These are phyloP conservation scores for Calonectria montana DNA, from an alignment of 2,329 filamentous ascomycete species.

Conservation along the genomic window DNA sequence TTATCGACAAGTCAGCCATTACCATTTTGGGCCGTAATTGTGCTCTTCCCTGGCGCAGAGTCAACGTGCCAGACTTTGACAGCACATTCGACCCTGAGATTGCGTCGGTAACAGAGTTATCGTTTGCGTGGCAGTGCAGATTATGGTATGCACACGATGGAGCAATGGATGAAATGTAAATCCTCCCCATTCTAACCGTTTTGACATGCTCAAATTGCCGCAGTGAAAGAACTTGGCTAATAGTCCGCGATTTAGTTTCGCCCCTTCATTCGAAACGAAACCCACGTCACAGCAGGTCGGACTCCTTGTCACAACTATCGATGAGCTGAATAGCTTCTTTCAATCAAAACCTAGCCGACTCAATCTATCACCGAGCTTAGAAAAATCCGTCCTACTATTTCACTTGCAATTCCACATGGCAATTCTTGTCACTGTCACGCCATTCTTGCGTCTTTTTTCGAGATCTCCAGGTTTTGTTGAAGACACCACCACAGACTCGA, in stretches of 20 bases:
- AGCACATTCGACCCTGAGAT: neutral
- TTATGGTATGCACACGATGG: neutral
- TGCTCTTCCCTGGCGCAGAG: neutral
- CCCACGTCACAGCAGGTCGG: neutral
- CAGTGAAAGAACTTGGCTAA: neutral
- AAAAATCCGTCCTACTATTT: neutral
- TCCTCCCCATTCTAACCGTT: neutral
- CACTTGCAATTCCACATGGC: conserved; percentile 1
- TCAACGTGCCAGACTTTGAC: neutral
- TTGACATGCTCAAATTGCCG: neutral
- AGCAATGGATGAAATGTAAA: neutral
- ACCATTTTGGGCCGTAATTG: neutral
- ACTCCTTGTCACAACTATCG: neutral
- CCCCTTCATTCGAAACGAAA: neutral
- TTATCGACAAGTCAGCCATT: neutral
- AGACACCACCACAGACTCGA: neutral
- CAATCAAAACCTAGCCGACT: neutral
- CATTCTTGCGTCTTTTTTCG: neutral
- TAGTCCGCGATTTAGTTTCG: neutral
- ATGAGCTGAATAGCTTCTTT: neutral
- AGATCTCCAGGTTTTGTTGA: neutral
- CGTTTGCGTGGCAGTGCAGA: neutral
- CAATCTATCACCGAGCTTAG: neutral
- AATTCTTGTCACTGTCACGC: neutral
- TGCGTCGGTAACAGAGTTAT: neutral